Evolutionary conservation across 148 eudicot species (phyloP), one percentile per base, ranked within the genome.

Genomic region (Cornus kousa): DNA sequence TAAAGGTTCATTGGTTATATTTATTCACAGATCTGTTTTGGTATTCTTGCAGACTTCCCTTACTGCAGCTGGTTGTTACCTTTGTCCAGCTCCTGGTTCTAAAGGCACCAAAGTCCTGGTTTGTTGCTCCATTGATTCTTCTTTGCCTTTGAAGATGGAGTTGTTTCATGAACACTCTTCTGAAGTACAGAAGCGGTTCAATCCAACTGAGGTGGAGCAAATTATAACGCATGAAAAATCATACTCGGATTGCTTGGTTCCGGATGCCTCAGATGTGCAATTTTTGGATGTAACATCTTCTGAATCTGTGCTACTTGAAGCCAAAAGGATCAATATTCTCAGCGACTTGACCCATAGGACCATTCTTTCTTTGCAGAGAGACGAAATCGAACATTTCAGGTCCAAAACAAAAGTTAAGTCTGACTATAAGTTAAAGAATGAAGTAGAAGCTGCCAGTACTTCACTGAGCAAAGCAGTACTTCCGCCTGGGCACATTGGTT

Each of bases 1-100:
- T 62, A 19, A n/a, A 19, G 8, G 66, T 62, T 19, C 23, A 53
- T 68, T 75, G 32, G 71, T 53, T 69, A 57, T 20, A 17, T 55
- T 75, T 76, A 74, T 14, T 59, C 7, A 16, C n/a, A 32, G 33
- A 64, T 81, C 66, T 40, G 17, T 28, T 84, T 43, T 79, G 35
- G 76, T 69, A 13, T 77, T 75, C 62, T 73, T 87, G 83, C 92
- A 96, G 99, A 84, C 92, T 74, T 86, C 91, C 79, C 81, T 94
- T 75, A 91, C 98, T 70, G 95, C 93, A 76, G 95, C 98, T 68
- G 94, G 98, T 78, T 92, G 98, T 89, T 94, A 91, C 85, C 91
- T 96, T 76, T 91, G 95, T 86, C 87, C 99, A 35, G 92, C 93
- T 85, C 98, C 99, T 78, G 95, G 97, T 77, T 84, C 88, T 67